Base-by-base conservation (phyloP, 108 stramenopile species). In the Conticribra weissflogii region DNA sequence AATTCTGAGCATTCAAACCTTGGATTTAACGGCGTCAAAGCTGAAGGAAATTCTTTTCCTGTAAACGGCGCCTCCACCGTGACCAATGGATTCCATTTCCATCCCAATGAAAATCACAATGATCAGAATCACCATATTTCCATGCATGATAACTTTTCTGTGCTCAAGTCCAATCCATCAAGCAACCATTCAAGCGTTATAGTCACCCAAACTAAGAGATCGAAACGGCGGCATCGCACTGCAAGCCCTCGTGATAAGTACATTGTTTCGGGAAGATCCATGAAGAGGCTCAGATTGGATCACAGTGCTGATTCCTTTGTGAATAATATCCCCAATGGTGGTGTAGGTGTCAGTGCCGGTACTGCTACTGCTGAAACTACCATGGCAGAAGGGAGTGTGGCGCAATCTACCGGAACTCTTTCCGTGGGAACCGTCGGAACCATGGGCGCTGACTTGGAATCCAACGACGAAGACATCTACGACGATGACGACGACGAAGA, bases 381-480 rank as follows among this genome's bases (percentile, higher is more conserved):
- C 14, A 28, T 17, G 7, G 28, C 28, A 17, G 14, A 23, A 55
- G 54, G 21, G 4, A 4, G 50, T 51, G 25, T 29, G 54, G 54
- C 24, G 23, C 64, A 54, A 46, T 67, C 66, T 12, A 55, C 41
- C 25, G 66, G 54, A 33, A 53, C 64, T n/a, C 44, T 65, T 5
- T 28, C 25, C 32, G 64, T 65, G 3, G 64, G 64, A n/a, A n/a
- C n/a, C n/a, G n/a, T n/a, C n/a, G n/a, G n/a, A 9, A 67, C 66
- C 23, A 45, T 67, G 34, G 23, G 54, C 15, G 66, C 41, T 0
- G 66, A 55, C 15, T 23, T 67, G 54, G 66, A 67, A 28, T 55
- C 54, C 21, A 67, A 63, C 32, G 71, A 72, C 28, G 61, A 72
- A 33, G 62, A 72, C 18, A n/a, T 22, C 3, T 48, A 33, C 3